Evolutionary conservation across 345 rosid species (phyloP).

Genomic region (Limnanthes douglasii): DNA sequence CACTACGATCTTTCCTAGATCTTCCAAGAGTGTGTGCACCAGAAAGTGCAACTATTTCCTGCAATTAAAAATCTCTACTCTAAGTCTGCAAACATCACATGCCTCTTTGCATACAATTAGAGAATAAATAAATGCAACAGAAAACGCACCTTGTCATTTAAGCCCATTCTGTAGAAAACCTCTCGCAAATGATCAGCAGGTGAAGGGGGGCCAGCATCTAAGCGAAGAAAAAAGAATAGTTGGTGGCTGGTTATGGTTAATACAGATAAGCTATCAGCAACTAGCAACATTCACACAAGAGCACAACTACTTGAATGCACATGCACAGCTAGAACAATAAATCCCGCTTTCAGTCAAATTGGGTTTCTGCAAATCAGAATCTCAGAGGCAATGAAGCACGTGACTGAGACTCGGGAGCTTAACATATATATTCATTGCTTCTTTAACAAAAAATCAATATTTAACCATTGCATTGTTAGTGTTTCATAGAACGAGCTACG

Average conservation of each 20-base stretch:
- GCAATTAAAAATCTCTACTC: slow-evolving; percentile 3
- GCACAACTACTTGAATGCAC: too few species aligned
- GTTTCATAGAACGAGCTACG: not conserved
- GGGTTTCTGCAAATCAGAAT: not conserved
- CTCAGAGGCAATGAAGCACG: not conserved
- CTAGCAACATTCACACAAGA: not conserved
- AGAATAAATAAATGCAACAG: not conserved
- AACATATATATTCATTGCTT: not conserved
- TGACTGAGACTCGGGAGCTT: not conserved
- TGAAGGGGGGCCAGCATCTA: slow-evolving; percentile 86
- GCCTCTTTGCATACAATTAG: not conserved
- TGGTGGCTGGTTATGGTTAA: too few species aligned
- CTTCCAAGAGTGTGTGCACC: slow-evolving; percentile 97
- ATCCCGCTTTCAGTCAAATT: not conserved
- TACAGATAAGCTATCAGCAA: too few species aligned
- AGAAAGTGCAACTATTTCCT: slow-evolving; percentile 94
- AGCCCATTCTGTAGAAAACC: slow-evolving; percentile 89
- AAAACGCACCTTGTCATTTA: slow-evolving; percentile 56
- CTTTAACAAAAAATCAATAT: not conserved
- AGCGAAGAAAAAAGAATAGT: too few species aligned
- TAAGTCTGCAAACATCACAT: not conserved
- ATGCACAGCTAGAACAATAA: too few species aligned
- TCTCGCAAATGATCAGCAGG: slow-evolving; percentile 77
- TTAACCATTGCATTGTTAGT: not conserved
- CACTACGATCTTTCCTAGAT: slow-evolving; percentile 91